Base-by-base conservation (phyloP, 805 yeast species). In the Kuraishia hungarica region DNA sequence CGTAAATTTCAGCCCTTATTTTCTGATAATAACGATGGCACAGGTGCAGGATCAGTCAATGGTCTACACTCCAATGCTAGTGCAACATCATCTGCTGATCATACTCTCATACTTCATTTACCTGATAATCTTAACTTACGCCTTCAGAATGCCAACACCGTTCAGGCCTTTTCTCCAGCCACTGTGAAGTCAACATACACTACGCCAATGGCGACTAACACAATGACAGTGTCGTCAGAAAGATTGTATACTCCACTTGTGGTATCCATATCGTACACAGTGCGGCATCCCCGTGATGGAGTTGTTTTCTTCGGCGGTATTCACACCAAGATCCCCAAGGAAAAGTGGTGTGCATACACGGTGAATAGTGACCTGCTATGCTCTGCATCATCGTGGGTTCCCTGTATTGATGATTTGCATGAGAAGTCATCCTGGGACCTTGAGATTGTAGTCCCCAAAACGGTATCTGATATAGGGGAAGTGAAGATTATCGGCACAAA, bases 381-480 rank as follows among this genome's bases (percentile, higher is more conserved):
- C 2, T 82, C 94, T 17, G 88, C 98, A 0, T 89, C 97, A 1
- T 86, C 91, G n/a, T 94, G 99, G 99, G 87, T 94, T 52, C 99
- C 99, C 0, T 94, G 99, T 66, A 78, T 94, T 5, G 97, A 94
- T 60, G 88, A 86, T 50, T 68, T 91, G 35, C 86, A 92, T 80
- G 97, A 91, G 62, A 81, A 89, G 58, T 86, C 88, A 49, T 87
- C 97, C 0, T 94, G 98, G 98, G 91, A 91, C 59, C 66, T 94
- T 10, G 96, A 89, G 64, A 74, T 94, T n/a, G 82, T 85, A 58
- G 83, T 90, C 2, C 97, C 97, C 0, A 80, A 89, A 62, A 84
- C 93, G 0, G 76, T 92, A 1, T 81, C 82, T 46, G 92, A 89
- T 65, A 81, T 92, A 35, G 86, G 82, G 1, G 71, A 71, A 50